Percentiles rank a stretch among this genome's conserved stretches.
Conservation (phyloP, 2,329 filamentous ascomycete genomes). For the Colletotrichum coccodes region DNA sequence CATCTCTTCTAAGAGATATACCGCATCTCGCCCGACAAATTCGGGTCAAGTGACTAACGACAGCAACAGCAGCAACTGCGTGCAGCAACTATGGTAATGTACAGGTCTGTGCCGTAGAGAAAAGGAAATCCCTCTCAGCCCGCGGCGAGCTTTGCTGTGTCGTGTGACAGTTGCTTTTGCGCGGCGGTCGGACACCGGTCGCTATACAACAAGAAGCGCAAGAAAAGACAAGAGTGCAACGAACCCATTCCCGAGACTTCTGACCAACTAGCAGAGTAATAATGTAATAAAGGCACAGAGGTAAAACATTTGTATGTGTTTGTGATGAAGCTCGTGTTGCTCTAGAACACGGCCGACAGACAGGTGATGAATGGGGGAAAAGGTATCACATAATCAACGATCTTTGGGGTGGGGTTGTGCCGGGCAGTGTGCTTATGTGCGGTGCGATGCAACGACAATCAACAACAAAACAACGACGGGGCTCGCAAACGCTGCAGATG, state of each 20-base stretch:
- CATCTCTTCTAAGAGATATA: constrained; percentile 31
- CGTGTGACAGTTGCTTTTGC: constrained; percentile 44
- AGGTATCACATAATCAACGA: constrained; percentile 45
- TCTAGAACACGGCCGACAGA: constrained; percentile 31
- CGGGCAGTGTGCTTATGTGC: constrained; percentile 34
- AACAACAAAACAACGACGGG: constrained; percentile 32
- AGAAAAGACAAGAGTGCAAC: constrained; percentile 39
- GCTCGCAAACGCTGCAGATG: constrained; percentile 50
- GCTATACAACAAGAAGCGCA: constrained; percentile 32
- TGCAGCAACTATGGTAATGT: constrained; percentile 63
- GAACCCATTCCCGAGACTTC: constrained; percentile 43
- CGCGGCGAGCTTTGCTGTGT: constrained; percentile 47
- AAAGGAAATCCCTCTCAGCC: constrained; percentile 49
- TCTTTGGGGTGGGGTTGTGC: constrained; percentile 29
- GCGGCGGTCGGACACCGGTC: constrained; percentile 44
- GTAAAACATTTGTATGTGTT: constrained; percentile 28
- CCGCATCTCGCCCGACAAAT: constrained; percentile 26
- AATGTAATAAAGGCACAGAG: constrained; percentile 32
- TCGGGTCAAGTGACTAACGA: constrained; percentile 34
- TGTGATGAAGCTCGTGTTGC: constrained; percentile 31
- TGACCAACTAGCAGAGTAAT: constrained; percentile 33
- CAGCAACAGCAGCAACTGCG: constrained; percentile 52
- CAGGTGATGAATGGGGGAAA: constrained; percentile 34
- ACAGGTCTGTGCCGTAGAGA: constrained; percentile 57
- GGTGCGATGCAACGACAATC: constrained; percentile 37